These are phyloP conservation scores for Fusarium succisae DNA, from an alignment of 2,329 filamentous ascomycete genomes.

Conservation along the genomic window DNA sequence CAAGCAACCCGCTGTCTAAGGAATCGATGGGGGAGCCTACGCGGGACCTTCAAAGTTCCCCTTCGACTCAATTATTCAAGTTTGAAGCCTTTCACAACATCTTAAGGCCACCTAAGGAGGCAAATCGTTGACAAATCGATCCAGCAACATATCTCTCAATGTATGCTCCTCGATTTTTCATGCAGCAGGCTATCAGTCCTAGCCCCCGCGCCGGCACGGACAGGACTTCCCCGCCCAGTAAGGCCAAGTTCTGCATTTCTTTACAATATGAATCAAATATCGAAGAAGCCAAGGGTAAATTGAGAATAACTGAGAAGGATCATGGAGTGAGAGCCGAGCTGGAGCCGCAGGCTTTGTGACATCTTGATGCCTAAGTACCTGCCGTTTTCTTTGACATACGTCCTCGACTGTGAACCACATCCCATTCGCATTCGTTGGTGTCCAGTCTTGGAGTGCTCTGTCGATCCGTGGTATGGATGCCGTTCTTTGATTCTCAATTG, in stretches of 20 bases:
- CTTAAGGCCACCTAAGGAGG: background rate
- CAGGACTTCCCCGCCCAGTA: constrained; percentile 30
- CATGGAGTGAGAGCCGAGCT: constrained; percentile 22
- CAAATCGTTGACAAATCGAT: background rate
- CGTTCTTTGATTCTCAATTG: constrained; percentile 19
- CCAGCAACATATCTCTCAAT: background rate
- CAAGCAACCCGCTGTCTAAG: background rate
- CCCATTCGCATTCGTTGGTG: background rate
- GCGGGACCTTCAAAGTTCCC: background rate
- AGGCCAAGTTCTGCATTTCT: constrained; percentile 13
- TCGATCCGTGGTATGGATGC: background rate
- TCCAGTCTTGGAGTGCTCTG: background rate
- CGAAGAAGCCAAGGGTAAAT: background rate
- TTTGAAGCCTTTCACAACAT: background rate
- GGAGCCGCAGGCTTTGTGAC: constrained; percentile 30
- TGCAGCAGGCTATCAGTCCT: constrained; percentile 11
- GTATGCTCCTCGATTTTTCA: constrained; percentile 9
- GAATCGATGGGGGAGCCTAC: background rate
- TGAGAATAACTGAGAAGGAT: background rate
- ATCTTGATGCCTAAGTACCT: constrained; percentile 8
- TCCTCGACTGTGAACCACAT: background rate
- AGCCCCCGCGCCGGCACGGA: constrained; percentile 30
- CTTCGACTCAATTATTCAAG: background rate
- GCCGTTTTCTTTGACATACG: background rate
- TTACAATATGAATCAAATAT: background rate